Evolutionary conservation across 257 asterid species (phyloP), one percentile per base, ranked within the genome.

Genomic region (Penstemon newberryi): DNA sequence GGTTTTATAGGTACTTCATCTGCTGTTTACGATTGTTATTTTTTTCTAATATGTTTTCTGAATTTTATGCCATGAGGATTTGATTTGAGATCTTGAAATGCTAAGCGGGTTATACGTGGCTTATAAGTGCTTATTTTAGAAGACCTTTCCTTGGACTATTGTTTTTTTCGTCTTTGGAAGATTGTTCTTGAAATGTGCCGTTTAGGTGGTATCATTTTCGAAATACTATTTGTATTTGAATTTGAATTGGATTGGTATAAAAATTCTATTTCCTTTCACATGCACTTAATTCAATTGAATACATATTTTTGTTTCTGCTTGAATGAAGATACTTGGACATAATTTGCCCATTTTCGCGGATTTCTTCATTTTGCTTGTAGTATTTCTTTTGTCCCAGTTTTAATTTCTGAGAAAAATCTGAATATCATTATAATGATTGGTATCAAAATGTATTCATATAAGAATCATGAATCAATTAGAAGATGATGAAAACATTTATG

Each of bases 1-100:
- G 49, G 6, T 69, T 74, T 59, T 67, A 74, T 11, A 60, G 80
- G 83, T 73, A 69, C 66, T 56, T 47, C 72, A 73, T 74, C 61
- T 49, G 42, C 18, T 33, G 25, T 50, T 33, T 19, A 18, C 58
- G 37, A 39, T 60, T 53, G 56, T 68, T 50, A 46, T 63, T 60
- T 51, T 64, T 41, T 60, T 15, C 7, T 33, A 43, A 47, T 57
- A 46, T 12, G 33, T 65, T 68, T 66, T 71, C 65, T 55, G 73
- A 36, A 65, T 51, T 56, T 56, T 49, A 56, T 39, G 54, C 58
- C 18, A 11, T 40, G 49, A 15, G 63, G 56, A 39, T 8, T 63
- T 66, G 19, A 9, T 4, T 46, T 37, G 56, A 60, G 61, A 38
- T 71, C 56, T 66, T 39, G 43, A 52, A 51, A 6, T 33, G 66